Base-by-base conservation (phyloP, 1,284 basidiomycete species). In the Sporisorium iseilematis-ciliati region DNA sequence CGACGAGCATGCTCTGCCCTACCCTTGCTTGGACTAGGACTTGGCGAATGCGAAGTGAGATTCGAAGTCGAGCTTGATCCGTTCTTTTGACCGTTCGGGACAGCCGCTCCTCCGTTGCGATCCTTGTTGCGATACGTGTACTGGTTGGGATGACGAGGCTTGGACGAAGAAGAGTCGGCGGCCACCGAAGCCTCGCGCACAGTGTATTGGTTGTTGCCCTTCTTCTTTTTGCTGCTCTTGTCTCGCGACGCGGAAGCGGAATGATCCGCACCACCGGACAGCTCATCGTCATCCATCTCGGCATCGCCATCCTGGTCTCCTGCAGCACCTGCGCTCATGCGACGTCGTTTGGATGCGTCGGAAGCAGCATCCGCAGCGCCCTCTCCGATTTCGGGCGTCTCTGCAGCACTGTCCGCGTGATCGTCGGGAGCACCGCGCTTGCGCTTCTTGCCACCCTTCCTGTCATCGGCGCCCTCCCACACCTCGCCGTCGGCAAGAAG, bases 121-220 rank as follows among this genome's bases (percentile, higher is more conserved):
- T 78, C 81, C 75, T 88, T 88, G 21, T 86, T 87, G 40, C 89
- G 87, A 78, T 90, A 89, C 0, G 89, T 90, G 80, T 90, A 89
- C 77, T 89, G 89, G 69, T 90, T 89, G 5, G 89, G 88, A 45
- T 86, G 86, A 49, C 84, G 84, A 31, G 77, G 76, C 66, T 83
- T 79, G 29, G 65, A 69, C 1, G 65, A 52, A 12, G 61, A 50
- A 1, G 54, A 46, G 21, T 71, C 74, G n/a, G 64, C 57, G 4
- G 65, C 57, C 49, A 54, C 69, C 14, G 74, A 72, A 20, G 61
- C 54, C 46, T 77, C 69, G 2, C 66, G 77, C 3, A 46, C 52
- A 2, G 72, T 65, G 43, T 68, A 69, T 51, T 71, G 72, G 26
- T 72, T 72, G 63, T 73, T 68, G 48, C 71, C 61, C 50, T 71